These are phyloP conservation scores for Wickerhamiella lipophila DNA, from an alignment of 805 yeast genomes.

Conservation along the genomic window DNA sequence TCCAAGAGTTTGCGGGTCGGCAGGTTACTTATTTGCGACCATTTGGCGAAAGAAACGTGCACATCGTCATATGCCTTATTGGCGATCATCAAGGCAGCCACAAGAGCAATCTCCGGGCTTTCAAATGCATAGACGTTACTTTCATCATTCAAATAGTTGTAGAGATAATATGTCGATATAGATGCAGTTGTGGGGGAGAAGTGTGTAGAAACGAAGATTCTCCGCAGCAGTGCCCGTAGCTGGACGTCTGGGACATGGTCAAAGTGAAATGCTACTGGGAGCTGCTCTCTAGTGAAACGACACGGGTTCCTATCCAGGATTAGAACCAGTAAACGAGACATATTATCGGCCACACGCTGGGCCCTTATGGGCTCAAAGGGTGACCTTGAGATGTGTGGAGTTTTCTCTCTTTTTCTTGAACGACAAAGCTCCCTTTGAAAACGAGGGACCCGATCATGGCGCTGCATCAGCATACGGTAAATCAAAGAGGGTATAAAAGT, in stretches of 20 bases:
- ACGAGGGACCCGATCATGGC: not conserved
- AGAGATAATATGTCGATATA: slow-evolving; percentile 3
- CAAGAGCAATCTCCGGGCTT: not conserved
- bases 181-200: slow-evolving; percentile 3
- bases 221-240: not conserved
- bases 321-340: not conserved
- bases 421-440: slow-evolving; percentile 5
- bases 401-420: not conserved
- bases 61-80: slow-evolving; percentile 7
- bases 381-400: not conserved
- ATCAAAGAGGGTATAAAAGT: not conserved
- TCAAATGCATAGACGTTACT: not conserved
- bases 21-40: slow-evolving; percentile 1
- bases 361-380: not conserved
- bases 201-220: not conserved
- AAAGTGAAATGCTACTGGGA: not conserved
- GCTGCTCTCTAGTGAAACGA: not conserved
- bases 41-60: not conserved
- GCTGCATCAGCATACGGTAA: slow-evolving; percentile 1
- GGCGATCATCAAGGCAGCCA: slow-evolving; percentile 4
- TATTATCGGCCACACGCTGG: not conserved
- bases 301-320: not conserved
- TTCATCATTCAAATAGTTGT: not conserved
- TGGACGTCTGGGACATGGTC: not conserved
- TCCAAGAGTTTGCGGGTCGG: slow-evolving; percentile 1